Evolutionary conservation across 2,329 filamentous ascomycete species (phyloP), one percentile per base, ranked within the genome.

Genomic region (Orbilia brochopaga): DNA sequence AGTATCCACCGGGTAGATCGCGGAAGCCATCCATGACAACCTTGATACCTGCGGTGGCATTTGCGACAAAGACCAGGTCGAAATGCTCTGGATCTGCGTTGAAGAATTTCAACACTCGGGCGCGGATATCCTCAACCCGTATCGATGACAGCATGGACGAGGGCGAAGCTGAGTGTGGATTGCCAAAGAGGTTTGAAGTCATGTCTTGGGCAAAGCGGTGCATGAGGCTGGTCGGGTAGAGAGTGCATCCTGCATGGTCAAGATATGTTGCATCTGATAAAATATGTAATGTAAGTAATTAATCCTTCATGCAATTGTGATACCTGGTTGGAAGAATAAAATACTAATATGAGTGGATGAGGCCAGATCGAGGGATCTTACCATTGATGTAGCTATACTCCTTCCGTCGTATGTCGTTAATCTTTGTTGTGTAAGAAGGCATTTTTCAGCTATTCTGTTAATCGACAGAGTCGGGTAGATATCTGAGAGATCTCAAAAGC

Each of bases 221-320:
- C 79, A 97, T 87, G 23, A 94, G 80, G 30, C 90, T 92, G 79
- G 89, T 93, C 46, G 91, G 83, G 78, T 90, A 91, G 0, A 90
- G 82, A 0, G 92, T 93, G n/a, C 91, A 90, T n/a, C 92, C 93
- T 0, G 92, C 92, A 88, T 97, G 92, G 76, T 97, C 93, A 64
- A 97, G 87, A 79, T 97, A 97, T 52, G 88, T 83, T 8, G 86
- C 86, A 58, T 85, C 90, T 93, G 63, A 15, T 72, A 13, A 11
- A 51, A 2, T 24, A 11, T 10, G 23, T 7, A 30, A 13, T 19
- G 5, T 27, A 35, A 32, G 50, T 40, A 13, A 57, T 24, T 11
- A 2, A 13, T n/a, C 13, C 3, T 17, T 42, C 37, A 42, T 32
- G 27, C 27, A n/a, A n/a, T n/a, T n/a, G n/a, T n/a, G n/a, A n/a